phyloP scores from a whole-genome alignment of 2,329 filamentous ascomycete species.

The Geosmithia flava region DNA sequence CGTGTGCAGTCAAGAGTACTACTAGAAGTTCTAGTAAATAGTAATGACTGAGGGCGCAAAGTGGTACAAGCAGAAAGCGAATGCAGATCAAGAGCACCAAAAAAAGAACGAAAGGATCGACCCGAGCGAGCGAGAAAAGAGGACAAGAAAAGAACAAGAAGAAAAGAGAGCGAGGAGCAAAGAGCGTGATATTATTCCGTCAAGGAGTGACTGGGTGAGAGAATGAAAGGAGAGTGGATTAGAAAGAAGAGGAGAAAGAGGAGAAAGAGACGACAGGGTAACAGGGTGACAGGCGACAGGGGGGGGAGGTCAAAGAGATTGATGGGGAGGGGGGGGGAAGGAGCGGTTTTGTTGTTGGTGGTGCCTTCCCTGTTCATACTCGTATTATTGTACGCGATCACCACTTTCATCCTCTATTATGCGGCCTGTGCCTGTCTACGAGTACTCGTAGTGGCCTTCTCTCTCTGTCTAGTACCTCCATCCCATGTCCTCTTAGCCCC shows the following conservation, averaged over 20 bases:
- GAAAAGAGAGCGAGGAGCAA: slow-evolving; percentile 6
- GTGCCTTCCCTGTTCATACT: too few relatives aligned
- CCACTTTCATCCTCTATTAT: too few relatives aligned
- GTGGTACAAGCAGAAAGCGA: not conserved
- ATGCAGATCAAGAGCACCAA: not conserved
- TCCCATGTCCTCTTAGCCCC: not conserved
- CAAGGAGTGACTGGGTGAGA: not conserved
- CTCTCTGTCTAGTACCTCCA: not conserved
- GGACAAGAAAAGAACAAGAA: not conserved
- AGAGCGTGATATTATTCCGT: not conserved
- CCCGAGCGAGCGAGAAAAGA: not conserved
- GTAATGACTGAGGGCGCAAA: too few relatives aligned
- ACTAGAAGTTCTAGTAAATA: too few relatives aligned
- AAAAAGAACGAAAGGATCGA: slow-evolving; percentile 1
- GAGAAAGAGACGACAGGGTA: not conserved
- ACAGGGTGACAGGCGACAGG: not conserved
- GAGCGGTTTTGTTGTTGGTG: too few relatives aligned
- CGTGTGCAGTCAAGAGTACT: not conserved
- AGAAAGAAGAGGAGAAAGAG: not conserved
- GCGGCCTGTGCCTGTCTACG: too few relatives aligned
- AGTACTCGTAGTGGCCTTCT: too few relatives aligned
- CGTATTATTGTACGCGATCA: too few relatives aligned
- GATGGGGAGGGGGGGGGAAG: too few relatives aligned
- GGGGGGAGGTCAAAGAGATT: too few relatives aligned
- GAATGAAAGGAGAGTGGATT: not conserved